Evolutionary conservation across 495 filamentous ascomycete species (phyloP), one percentile per base, ranked within the genome.

Genomic region (Penicillium paxilli): DNA sequence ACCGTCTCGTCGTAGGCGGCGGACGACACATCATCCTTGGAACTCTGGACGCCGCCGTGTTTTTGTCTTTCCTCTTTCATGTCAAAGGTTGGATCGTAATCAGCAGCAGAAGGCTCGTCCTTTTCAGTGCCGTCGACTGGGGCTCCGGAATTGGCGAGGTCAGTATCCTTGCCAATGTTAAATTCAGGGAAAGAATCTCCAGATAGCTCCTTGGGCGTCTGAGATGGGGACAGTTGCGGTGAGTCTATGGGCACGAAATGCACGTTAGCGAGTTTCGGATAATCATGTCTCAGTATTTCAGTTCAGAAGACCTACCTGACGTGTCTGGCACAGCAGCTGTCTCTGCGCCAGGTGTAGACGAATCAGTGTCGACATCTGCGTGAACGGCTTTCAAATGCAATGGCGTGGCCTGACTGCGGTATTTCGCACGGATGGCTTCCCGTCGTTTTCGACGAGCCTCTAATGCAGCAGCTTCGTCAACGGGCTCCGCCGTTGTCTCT

Each of bases 21-120:
- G 24, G 86, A 80, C n/a, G 83, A 77, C 22, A 87, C 65, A 6
- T 83, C 77, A 11, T 83, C 78, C 35, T 74, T 70, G 12, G 77
- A 72, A 51, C 84, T 79, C 47, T 84, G 81, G 46, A 81, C 49
- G 16, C 53, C 75, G 59, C 85, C 84, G 57, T 91, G 83, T 48
- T 89, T 83, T 45, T 85, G 75, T 57, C 84, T 81, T 63, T 98
- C 93, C 69, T 96, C 90, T 69, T 85, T 83, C 89, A 96, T 95
- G 67, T 98, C 94, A 61, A 83, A 73, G 4, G 89, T 96, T 0
- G 94, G 95, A 66, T 97, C 92, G 72, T 98, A 97, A 63, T 97
- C 91, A 59, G 94, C 94, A 46, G 94, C 94, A 32, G 93, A 97
- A 37, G 89, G 90, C 14, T 89, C 91, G 54, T 90, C 85, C 65